Evolutionary conservation across 305 asterid genomes (phyloP), one percentile per base, ranked within the genome.

Genomic region (Withania somnifera): DNA sequence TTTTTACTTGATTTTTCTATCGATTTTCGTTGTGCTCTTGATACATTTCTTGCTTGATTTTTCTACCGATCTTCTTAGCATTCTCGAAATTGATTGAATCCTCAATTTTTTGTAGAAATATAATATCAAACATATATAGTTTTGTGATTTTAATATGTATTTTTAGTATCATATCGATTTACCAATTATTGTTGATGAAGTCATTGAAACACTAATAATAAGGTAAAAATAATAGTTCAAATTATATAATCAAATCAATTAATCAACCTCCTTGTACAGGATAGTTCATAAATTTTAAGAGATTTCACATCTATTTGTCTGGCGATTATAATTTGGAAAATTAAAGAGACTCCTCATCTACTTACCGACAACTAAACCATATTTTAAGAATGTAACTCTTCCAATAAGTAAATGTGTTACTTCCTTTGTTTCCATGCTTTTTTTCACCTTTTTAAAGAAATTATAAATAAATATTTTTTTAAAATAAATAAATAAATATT

Each of bases 361-460:
- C 42, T 47, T 0, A 47, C 26, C 11, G 6, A 26, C 5, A 0
- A 47, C 36, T 15, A 24, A 8, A 7, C 19, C 42, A 15, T 47
- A 11, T 4, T 0, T 0, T 45, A 71, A 71, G 0, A 24, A 45
- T 45, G 58, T 24, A 24, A 45, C 38, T 6, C 58, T 3, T 45
- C 8, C 42, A 47, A 45, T 24, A 73, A 45, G 58, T 24, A 42
- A 26, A 40, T 38, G 0, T 36, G 51, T 66, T 30, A 1, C 14
- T 56, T 6, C 0, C 0, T 10, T 1, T 0, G 0, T 57, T 0
- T 57, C 1, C 20, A 57, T 60, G 24, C 0, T 58, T 0, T 58
- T 24, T 58, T 58, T 0, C 1, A 56, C 15, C 10, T 6, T 11
- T 11, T 0, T 58, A 11, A 1, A 58, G 5, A 58, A 24, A 58